Conservation (phyloP, 306 rosid genomes). For the Medicago truncatula region DNA sequence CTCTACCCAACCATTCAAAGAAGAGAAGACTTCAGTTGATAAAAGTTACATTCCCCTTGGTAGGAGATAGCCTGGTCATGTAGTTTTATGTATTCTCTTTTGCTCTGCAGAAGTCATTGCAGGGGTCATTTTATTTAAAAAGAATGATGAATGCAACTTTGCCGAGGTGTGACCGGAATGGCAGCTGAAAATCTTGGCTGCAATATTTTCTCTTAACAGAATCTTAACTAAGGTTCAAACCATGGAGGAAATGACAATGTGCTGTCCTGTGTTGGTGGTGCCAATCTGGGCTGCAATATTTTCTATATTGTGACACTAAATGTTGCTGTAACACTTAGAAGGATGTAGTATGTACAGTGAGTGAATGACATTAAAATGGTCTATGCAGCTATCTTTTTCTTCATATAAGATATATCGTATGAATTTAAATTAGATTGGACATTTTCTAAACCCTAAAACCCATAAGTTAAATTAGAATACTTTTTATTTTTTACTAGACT, state of each 20-base stretch:
- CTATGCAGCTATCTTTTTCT: neutral
- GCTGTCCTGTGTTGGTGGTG: neutral
- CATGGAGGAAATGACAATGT: constrained; percentile 1
- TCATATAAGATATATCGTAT: neutral
- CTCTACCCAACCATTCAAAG: constrained; percentile 91
- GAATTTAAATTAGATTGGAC: neutral
- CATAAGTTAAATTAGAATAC: neutral
- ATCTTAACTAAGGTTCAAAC: constrained; percentile 24
- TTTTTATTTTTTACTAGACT: too few relatives aligned
- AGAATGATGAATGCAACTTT: constrained; percentile 3
- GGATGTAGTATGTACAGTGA: neutral
- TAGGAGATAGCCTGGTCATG: constrained; percentile 51
- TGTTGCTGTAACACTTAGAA: neutral
- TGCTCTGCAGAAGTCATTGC: constrained; percentile 17
- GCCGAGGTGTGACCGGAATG: neutral
- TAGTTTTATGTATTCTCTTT: constrained; percentile 22
- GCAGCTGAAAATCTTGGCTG: neutral
- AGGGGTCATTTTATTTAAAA: constrained; percentile 18
- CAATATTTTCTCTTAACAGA: neutral
- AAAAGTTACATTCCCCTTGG: constrained; percentile 46
- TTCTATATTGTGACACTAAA: neutral
- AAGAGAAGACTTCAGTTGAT: constrained; percentile 58
- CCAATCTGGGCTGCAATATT: too few relatives aligned
- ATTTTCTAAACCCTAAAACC: neutral
- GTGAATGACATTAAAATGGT: neutral